Evolutionary conservation across 2,329 filamentous ascomycete genomes (phyloP), one percentile per base, ranked within the genome.

Genomic region (Aspergillus sp.): DNA sequence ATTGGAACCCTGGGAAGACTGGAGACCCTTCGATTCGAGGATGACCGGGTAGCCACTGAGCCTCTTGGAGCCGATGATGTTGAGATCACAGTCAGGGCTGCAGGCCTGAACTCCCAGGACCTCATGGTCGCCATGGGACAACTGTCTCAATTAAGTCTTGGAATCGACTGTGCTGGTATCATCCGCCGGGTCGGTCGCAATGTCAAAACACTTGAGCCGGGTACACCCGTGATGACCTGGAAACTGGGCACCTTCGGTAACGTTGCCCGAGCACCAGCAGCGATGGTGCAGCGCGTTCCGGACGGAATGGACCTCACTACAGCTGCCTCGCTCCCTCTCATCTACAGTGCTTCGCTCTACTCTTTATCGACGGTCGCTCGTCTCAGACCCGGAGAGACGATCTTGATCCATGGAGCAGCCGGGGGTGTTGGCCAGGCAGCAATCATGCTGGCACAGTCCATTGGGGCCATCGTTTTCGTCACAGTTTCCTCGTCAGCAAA

Each of bases 381-480:
- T 2, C 22, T 58, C 5, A 27, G 35, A 13, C 17, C 41, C 13
- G 51, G 51, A 5, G 49, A 60, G 23, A 46, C 53, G 3, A 37
- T 58, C 1, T 47, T 59, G 6, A 48, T 50, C 15, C 45, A 50
- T 27, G 33, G 33, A 10, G 48, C n/a, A 3, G 30, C 48, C 3
- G 33, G 63, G 32, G 44, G 30, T 3, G 33, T 51, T 9, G 55
- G 52, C 2, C 23, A 42, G 22, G 45, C 46, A 3, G 45, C 39
- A 5, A 44, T 35, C 19, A 39, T 38, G 19, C 37, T 56, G 22
- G 44, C 48, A 7, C 35, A 43, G 30, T 30, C 38, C 12, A 17
- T 49, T n/a, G 55, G 54, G 13, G 55, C 55, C 13, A 20, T 25
- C 10, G 48, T 56, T n/a, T 57, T 50, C 37, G 46, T 44, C 4